Percentiles rank a stretch among this genome's conserved stretches.
phyloP scores from a whole-genome alignment of 352 stramenopile species.

The Hyaloperonospora arabidopsidis region DNA sequence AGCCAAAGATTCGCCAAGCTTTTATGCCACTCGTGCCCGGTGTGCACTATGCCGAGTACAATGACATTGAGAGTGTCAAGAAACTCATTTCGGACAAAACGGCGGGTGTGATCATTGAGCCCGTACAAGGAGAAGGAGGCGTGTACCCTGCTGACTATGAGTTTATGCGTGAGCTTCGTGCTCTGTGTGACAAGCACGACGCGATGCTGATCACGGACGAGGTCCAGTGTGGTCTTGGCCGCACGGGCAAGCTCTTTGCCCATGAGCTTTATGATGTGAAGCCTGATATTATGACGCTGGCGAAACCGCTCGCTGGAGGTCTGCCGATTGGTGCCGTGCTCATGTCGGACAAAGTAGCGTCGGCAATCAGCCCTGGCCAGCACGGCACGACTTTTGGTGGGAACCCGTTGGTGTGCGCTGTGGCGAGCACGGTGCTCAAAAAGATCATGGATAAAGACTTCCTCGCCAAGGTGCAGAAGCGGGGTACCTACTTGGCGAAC shows the following conservation, averaged over 20 bases:
- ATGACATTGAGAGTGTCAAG: conserved; percentile 80
- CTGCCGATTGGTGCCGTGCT: conserved; percentile 95
- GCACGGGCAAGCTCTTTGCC: conserved; percentile 91
- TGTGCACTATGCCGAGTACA: conserved; percentile 69
- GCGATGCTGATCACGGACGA: conserved; percentile 98
- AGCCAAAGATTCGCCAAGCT: conserved; percentile 76
- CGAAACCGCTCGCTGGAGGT: conserved; percentile 94
- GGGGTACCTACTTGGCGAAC: conserved; percentile 47
- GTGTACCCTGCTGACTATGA: conserved; percentile 87
- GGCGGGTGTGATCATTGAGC: conserved; percentile 75
- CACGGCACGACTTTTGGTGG: conserved; percentile 96
- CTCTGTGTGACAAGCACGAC: conserved; percentile 90
- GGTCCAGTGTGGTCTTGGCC: conserved; percentile 95
- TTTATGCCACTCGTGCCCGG: conserved; percentile 78
- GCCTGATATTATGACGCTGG: conserved; percentile 94
- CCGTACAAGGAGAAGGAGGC: conserved; percentile 89
- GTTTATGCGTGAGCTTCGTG: conserved; percentile 87
- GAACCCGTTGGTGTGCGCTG: conserved; percentile 92
- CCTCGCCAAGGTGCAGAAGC: conserved; percentile 63
- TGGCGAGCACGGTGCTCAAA: conserved; percentile 74
- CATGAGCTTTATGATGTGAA: conserved; percentile 91
- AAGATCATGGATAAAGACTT: conserved; percentile 69
- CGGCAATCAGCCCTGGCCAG: conserved; percentile 87
- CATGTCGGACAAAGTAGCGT: conserved; percentile 84
- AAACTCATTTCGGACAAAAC: conserved; percentile 64